Conservation (phyloP, 345 rosid species). For the Cardamine chenopodiifolia region DNA sequence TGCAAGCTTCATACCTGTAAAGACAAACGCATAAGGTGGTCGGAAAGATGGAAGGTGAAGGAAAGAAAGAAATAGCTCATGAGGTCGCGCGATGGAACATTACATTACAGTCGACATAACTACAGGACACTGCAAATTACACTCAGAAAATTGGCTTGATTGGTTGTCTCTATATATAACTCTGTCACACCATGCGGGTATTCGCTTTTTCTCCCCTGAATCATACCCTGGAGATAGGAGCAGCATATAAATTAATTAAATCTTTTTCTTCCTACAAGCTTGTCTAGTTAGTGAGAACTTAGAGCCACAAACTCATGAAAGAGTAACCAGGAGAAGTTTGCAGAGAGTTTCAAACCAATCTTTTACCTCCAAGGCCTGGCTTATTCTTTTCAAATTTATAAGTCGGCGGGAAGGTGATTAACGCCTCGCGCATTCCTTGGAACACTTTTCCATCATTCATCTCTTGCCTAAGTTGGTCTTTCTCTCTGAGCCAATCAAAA, state of each 20-base stretch:
- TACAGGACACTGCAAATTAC: conserved; percentile 82
- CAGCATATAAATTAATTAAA: background rate
- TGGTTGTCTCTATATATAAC: conserved; percentile 86
- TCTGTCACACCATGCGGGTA: conserved; percentile 99
- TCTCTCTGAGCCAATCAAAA: conserved; percentile 98
- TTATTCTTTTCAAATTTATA: conserved; percentile 84
- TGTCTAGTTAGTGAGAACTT: background rate
- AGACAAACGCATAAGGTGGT: conserved; percentile 14
- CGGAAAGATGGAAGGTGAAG: background rate
- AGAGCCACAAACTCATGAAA: background rate
- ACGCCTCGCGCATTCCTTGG: conserved; percentile 98
- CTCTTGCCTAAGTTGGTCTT: conserved; percentile 91
- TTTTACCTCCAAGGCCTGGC: conserved; percentile 87
- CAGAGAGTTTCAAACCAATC: background rate
- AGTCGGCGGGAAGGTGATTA: conserved; percentile 92
- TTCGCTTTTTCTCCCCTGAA: conserved; percentile 99
- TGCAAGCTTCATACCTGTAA: conserved; percentile 86
- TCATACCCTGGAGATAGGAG: conserved; percentile 71
- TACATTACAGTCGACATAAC: conserved; percentile 70
- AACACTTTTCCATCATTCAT: conserved; percentile 92
- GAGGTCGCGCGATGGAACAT: conserved; percentile 34
- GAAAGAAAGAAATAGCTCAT: background rate
- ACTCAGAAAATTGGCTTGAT: conserved; percentile 49
- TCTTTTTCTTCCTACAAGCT: background rate
- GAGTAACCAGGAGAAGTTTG: conserved; percentile 14